Base-by-base conservation (phyloP, 2,329 filamentous ascomycete genomes). In the Taxawa tesnikishii region DNA sequence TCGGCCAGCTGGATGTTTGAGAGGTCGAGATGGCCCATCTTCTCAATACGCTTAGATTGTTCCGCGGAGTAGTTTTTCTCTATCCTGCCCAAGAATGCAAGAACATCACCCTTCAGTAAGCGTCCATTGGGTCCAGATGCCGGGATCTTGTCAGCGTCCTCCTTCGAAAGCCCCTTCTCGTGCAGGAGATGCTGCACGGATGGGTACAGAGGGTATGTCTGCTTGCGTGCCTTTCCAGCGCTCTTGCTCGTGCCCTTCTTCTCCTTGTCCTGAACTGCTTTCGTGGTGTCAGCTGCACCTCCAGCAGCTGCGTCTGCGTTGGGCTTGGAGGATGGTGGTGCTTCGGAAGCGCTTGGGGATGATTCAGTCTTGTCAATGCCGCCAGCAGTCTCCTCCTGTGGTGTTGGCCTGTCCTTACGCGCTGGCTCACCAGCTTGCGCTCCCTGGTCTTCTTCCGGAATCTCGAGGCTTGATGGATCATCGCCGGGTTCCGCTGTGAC, bases 51-150 rank as follows among this genome's bases (percentile, higher is more conserved):
- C 36, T 70, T 64, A 34, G 82, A 80, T 45, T 85, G 70, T 39
- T 75, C 66, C 14, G 73, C 68, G 2, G 88, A 81, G 44, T 83
- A 80, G 37, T 75, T 68, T 41, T 75, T 64, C 38, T 78, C 66
- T 49, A 94, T 83, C 45, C 69, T 66, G 40, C 90, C 90, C 11
- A 96, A 59, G 56, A 88, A 90, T 29, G 85, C 87, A 33, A 98
- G 74, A 5, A 98, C 79, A 53, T 98, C 90, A 34, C 90, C 90
- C 68, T 98, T 98, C 40, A 98, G 70, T 33, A 98, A 67, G 39
- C 90, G 78, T 36, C 87, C 85, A 48, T 78, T 77, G 17, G 90
- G 90, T 15, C 90, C 90, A 13, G 83, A 88, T 5, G 85, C 80
- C 32, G 76, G 80, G 55, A 96, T 94, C 55, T 82, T 79, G 58